Conservation (phyloP, 768 basidiomycete species). For the Russula foetens region DNA sequence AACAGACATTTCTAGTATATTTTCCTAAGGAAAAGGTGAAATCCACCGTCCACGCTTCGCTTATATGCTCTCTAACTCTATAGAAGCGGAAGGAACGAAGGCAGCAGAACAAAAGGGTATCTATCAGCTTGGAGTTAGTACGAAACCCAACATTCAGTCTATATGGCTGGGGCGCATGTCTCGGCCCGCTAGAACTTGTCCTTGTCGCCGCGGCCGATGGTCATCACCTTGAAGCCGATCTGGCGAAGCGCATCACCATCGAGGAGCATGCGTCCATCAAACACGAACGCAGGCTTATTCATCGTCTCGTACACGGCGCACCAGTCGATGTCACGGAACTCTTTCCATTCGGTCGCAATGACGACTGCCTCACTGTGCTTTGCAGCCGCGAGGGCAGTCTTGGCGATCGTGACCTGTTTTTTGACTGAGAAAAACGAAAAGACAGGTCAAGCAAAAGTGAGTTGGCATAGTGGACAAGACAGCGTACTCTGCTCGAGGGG, state of each 20-base stretch:
- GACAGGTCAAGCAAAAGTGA: not conserved
- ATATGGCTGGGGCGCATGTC: too few relatives aligned
- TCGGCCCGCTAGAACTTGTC: too few relatives aligned
- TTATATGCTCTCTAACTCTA: not conserved
- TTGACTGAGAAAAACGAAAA: slow-evolving; percentile 48
- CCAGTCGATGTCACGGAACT: slow-evolving; percentile 94
- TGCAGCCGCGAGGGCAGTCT: slow-evolving; percentile 81
- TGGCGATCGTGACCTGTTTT: slow-evolving; percentile 75
- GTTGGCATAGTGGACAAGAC: not conserved
- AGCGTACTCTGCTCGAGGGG: slow-evolving; percentile 59
- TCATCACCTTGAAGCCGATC: slow-evolving; percentile 85
- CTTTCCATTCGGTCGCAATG: slow-evolving; percentile 96
- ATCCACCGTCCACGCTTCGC: not conserved
- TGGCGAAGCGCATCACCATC: slow-evolving; percentile 68
- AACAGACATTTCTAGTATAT: not conserved
- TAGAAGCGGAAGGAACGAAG: not conserved
- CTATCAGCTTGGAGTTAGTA: not conserved
- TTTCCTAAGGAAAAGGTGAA: not conserved
- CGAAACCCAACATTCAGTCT: too few relatives aligned
- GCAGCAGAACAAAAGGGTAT: not conserved
- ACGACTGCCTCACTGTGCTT: slow-evolving; percentile 86
- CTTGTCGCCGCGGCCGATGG: slow-evolving; percentile 49
- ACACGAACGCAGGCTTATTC: slow-evolving; percentile 98
- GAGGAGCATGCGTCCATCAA: slow-evolving; percentile 86
- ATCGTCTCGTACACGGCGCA: slow-evolving; percentile 71